Base-by-base conservation (phyloP, 2,329 filamentous ascomycete species). In the Calonectria fujianensis region DNA sequence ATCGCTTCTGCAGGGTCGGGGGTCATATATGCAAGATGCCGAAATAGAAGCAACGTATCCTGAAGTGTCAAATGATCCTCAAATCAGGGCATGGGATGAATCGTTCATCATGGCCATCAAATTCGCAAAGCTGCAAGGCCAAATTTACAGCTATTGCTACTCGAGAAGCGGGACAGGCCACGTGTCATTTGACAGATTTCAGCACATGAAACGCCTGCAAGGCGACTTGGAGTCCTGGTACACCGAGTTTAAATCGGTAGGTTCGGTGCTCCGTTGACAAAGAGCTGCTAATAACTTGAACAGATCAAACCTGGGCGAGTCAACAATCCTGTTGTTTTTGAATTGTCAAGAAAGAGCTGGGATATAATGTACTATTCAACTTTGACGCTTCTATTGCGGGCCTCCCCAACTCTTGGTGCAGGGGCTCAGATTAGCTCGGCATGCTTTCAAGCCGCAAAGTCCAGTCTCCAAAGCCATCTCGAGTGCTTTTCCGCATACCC, bases 311-410 rank as follows among this genome's bases (percentile, higher is more conserved):
- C 61, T 6, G 75, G 70, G 4, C 59, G 51, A 7, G 74, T 77
- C 5, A 73, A 67, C 1, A 76, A 69, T 31, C 20, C n/a, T 0
- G 48, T 74, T 10, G 29, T 79, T 0, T 45, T 74, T 0, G 54
- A 57, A 2, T 4, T 79, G 2, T 79, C 77, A 0, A 69, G 54
- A 10, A 52, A 24, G 1, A 72, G 75, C 24, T 78, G 77, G 77
- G 69, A 79, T 7, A 79, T 78, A 20, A 78, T 79, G 75, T 79
- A 78, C n/a, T 79, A 79, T 1, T 75, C 77, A 0, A 79, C 77
- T 1, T 45, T 79, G 3, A 79, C 75, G 13, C 64, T 73, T 27
- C 61, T 79, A 0, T 39, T 79, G 16, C 57, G 77, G 48, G 77
- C 77, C 6, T 74, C 75, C 13, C 72, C 72, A 2, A 52, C 61